Percentiles rank a stretch among this genome's conserved stretches.
Evolutionary conservation across 2,329 filamentous ascomycete genomes (phyloP).

Genomic region (Fusarium mexicanum): DNA sequence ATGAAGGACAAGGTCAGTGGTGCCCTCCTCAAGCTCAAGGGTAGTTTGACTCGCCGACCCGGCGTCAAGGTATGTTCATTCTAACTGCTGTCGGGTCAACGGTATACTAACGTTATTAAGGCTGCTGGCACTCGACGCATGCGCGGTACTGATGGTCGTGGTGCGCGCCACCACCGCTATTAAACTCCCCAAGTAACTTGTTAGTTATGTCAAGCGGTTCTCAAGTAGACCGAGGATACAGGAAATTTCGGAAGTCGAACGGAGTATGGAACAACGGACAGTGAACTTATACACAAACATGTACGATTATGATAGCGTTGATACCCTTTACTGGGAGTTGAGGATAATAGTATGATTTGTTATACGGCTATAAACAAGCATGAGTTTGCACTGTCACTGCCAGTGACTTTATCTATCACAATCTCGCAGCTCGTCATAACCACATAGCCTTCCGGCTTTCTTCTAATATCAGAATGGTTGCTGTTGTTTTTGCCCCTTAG

Average conservation of each 20-base stretch:
- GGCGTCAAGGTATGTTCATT: conserved; percentile 72
- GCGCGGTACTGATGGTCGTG: conserved; percentile 77
- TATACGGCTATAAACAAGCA: conserved; percentile 17
- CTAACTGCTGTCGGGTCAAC: neutral
- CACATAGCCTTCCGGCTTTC: neutral
- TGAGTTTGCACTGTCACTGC: neutral
- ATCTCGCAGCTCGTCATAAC: conserved; percentile 7
- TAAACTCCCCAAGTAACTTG: neutral
- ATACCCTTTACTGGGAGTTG: conserved; percentile 27
- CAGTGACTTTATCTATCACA: conserved; percentile 30
- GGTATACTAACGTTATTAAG: conserved; percentile 50
- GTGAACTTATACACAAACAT: conserved; percentile 1
- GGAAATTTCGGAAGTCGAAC: conserved; percentile 1
- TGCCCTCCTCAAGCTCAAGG: conserved; percentile 77
- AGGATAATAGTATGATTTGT: conserved; percentile 23
- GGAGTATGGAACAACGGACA: neutral
- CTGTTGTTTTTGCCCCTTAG: neutral
- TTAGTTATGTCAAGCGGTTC: neutral
- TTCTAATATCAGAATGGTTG: neutral
- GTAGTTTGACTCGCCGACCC: conserved; percentile 72
- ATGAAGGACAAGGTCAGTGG: conserved; percentile 83
- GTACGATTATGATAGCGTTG: conserved; percentile 37
- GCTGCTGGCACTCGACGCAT: conserved; percentile 78
- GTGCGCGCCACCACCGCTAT: conserved; percentile 53
- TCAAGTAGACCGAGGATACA: neutral